A percentile compares a stretch with the other conserved stretches of the same genome.
phyloP scores from a whole-genome alignment of 2,329 filamentous ascomycete species.

The Alternaria rosae region DNA sequence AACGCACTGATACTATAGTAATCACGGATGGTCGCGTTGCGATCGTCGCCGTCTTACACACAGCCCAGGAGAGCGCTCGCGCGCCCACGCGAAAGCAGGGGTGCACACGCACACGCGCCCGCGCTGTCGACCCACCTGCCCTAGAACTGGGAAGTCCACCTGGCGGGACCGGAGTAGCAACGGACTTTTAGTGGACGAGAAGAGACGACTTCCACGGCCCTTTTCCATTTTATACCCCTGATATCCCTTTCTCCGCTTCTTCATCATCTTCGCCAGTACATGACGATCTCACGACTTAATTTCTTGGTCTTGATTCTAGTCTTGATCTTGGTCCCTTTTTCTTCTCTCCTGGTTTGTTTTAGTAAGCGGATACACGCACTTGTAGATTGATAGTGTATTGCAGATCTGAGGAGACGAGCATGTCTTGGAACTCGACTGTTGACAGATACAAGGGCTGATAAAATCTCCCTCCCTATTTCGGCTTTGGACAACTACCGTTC shows the following conservation, averaged over 20 bases:
- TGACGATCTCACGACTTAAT: slow-evolving; percentile 35
- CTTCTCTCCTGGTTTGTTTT: neutral
- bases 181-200: slow-evolving; percentile 6
- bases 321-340: slow-evolving; percentile 1
- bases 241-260: slow-evolving; percentile 32
- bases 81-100: neutral
- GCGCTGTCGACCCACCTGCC: slow-evolving; percentile 6
- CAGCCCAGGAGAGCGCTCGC: neutral
- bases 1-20: slow-evolving; percentile 56
- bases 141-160: neutral
- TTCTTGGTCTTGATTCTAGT: slow-evolving; percentile 5
- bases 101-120: slow-evolving; percentile 1
- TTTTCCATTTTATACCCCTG: slow-evolving; percentile 39
- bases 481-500: neutral
- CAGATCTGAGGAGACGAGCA: neutral
- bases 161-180: slow-evolving; percentile 4
- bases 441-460: neutral
- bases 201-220: slow-evolving; percentile 18
- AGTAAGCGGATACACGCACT: slow-evolving; percentile 13
- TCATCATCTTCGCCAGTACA: slow-evolving; percentile 20
- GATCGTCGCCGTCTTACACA: neutral
- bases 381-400: slow-evolving; percentile 15
- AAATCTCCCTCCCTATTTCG: neutral
- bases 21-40: slow-evolving; percentile 2
- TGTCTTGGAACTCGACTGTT: slow-evolving; percentile 17